These are phyloP conservation scores for Boletus eberwhitei DNA, from an alignment of 768 basidiomycete species.

Conservation along the genomic window DNA sequence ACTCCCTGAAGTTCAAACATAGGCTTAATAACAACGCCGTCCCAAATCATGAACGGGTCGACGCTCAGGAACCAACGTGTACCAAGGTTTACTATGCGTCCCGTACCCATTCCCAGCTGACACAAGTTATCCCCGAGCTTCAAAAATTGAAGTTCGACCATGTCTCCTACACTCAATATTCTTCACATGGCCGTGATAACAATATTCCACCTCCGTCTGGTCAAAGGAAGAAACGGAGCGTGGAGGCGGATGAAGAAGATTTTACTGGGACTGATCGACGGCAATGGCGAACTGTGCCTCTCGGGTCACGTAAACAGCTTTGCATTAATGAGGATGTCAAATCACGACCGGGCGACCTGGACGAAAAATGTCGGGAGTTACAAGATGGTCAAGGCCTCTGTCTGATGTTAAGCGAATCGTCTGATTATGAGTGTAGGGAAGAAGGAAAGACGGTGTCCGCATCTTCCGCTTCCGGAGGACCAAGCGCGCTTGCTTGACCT, in stretches of 20 bases:
- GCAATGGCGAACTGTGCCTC: slow-evolving; percentile 64
- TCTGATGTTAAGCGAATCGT: background rate
- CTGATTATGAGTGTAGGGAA: slow-evolving; percentile 42
- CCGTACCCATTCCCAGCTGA: slow-evolving; percentile 91
- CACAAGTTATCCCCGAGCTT: slow-evolving; percentile 87
- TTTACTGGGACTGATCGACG: slow-evolving; percentile 26
- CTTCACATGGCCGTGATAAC: slow-evolving; percentile 9
- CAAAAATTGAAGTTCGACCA: slow-evolving; percentile 59
- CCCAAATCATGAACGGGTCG: slow-evolving; percentile 6
- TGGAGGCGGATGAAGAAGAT: slow-evolving; percentile 21
- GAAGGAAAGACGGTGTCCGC: slow-evolving; percentile 67
- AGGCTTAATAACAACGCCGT: slow-evolving; percentile 15
- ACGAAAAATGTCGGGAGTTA: slow-evolving; percentile 85
- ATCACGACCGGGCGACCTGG: slow-evolving; percentile 62
- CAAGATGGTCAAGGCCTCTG: slow-evolving; percentile 49
- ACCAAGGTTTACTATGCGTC: slow-evolving; percentile 93
- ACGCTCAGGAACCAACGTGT: slow-evolving; percentile 51
- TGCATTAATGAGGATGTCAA: slow-evolving; percentile 87
- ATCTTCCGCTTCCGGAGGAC: slow-evolving; percentile 69
- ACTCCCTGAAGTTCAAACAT: background rate
- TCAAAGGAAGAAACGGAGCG: slow-evolving; percentile 20
- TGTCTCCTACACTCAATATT: slow-evolving; percentile 13
- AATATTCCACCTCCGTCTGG: background rate
- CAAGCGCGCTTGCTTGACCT: slow-evolving; percentile 74
- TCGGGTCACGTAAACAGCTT: slow-evolving; percentile 87